phyloP scores from a whole-genome alignment of 371 early-diverging fungal species.

The Haplosporangium sp. region DNA sequence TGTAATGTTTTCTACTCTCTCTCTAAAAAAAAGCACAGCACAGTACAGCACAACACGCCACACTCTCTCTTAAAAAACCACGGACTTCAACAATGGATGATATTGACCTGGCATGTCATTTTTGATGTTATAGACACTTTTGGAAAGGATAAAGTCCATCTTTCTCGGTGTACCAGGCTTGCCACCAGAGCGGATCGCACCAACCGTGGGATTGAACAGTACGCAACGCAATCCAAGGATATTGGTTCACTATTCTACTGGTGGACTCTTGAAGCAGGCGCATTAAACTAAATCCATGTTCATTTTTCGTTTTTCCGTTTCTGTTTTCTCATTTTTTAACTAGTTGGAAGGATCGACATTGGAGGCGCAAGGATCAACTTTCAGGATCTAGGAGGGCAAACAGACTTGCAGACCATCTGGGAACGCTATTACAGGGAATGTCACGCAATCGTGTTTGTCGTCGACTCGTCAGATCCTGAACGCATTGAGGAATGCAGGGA shows the following conservation, averaged over 20 bases:
- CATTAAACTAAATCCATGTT: no score
- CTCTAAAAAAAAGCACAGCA: no score
- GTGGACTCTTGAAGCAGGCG: no score
- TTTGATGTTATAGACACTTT: conserved; percentile 79
- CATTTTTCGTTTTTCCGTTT: not conserved
- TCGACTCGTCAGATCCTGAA: conserved; percentile 85
- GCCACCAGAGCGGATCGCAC: conserved; percentile 90
- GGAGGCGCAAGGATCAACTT: conserved; percentile 79
- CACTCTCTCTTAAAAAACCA: no score
- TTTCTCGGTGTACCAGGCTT: conserved; percentile 77
- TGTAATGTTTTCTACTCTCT: conserved; percentile 56
- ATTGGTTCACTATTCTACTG: no score
- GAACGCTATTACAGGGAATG: conserved; percentile 93
- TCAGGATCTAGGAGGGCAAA: conserved; percentile 96
- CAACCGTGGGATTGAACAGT: conserved; percentile 96
- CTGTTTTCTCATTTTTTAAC: not conserved
- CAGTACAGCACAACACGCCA: no score
- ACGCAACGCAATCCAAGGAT: conserved; percentile 14
- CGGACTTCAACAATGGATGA: no score
- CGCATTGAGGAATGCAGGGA: conserved; percentile 85
- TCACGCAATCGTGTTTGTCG: conserved; percentile 94
- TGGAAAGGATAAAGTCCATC: conserved; percentile 86
- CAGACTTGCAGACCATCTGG: conserved; percentile 92
- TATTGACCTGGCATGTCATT: no score
- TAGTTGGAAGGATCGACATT: conserved; percentile 86